These are phyloP conservation scores for Gossypium lobatum DNA, from an alignment of 441 rosid genomes.

Conservation along the genomic window DNA sequence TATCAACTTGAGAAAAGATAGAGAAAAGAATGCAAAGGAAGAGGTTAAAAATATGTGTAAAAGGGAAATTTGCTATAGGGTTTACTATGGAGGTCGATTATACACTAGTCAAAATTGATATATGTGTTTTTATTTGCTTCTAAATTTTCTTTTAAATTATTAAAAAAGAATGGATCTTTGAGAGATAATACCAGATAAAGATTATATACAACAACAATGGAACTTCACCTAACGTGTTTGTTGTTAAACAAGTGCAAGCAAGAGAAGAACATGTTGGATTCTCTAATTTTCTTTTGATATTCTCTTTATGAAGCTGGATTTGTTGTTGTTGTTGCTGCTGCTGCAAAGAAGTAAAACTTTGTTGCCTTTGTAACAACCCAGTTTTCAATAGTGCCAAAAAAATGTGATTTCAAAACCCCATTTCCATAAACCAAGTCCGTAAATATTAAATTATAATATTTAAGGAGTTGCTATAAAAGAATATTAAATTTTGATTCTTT, in stretches of 20 bases:
- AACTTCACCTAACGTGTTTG: conserved; percentile 35
- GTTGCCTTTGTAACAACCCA: conserved; percentile 27
- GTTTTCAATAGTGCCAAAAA: too few species aligned
- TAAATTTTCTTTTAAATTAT: conserved; percentile 12
- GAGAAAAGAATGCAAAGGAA: too few species aligned
- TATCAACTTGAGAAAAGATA: too few species aligned
- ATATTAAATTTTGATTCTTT: too few species aligned
- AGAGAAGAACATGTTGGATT: conserved; percentile 37
- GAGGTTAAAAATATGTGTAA: too few species aligned
- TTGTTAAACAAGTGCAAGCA: conserved; percentile 47
- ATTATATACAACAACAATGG: neutral
- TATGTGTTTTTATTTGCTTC: neutral
- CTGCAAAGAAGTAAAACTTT: conserved; percentile 48
- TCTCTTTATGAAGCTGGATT: conserved; percentile 10
- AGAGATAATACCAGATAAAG: neutral
- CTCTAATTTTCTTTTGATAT: conserved; percentile 7
- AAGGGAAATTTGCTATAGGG: too few species aligned
- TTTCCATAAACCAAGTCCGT: too few species aligned
- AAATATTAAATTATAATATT: too few species aligned
- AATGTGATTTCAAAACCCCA: too few species aligned
- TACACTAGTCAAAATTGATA: conserved; percentile 6
- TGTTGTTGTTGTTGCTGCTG: conserved; percentile 24
- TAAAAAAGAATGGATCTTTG: conserved; percentile 16
- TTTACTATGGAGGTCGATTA: too few species aligned
- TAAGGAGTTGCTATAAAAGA: too few species aligned